Evolutionary conservation across 495 filamentous ascomycete species (phyloP).

Genomic region (Chaetomium cochliodes): DNA sequence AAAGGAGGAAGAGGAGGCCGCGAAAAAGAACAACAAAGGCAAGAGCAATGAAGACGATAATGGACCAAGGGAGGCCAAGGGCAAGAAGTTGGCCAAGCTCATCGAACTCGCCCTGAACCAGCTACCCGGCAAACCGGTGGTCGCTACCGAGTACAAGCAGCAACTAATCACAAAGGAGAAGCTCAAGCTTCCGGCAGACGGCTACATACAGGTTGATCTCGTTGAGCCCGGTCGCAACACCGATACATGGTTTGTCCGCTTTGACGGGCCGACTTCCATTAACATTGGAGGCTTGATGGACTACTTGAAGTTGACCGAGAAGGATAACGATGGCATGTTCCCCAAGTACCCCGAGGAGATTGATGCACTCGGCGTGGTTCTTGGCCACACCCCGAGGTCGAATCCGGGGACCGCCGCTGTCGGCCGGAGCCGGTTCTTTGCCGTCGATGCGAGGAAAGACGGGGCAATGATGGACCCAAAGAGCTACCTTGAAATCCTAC

Average conservation of each 20-base stretch:
- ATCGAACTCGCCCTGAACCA: conserved; percentile 50
- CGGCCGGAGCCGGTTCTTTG: conserved; percentile 48
- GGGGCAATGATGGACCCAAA: conserved; percentile 14
- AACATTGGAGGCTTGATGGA: conserved; percentile 50
- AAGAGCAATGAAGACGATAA: conserved; percentile 37
- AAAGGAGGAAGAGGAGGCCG: neutral
- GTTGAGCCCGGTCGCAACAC: conserved; percentile 43
- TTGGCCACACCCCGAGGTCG: conserved; percentile 44
- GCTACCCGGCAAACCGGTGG: conserved; percentile 33
- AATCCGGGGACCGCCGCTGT: conserved; percentile 34
- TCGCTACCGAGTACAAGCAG: conserved; percentile 60
- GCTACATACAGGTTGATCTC: conserved; percentile 43
- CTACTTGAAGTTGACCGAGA: conserved; percentile 51
- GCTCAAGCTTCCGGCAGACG: conserved; percentile 38
- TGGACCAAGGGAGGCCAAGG: conserved; percentile 37
- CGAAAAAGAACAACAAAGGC: conserved; percentile 23
- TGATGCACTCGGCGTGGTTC: conserved; percentile 52
- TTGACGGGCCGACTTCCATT: conserved; percentile 43
- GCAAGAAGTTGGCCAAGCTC: conserved; percentile 55
- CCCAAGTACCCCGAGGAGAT: conserved; percentile 43
- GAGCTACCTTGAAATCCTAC: conserved; percentile 44
- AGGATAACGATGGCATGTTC: conserved; percentile 39
- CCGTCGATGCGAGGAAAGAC: conserved; percentile 29
- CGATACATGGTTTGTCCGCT: conserved; percentile 44
- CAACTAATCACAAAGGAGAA: conserved; percentile 47